Evolutionary conservation across 345 rosid species (phyloP), one percentile per base, ranked within the genome.

Genomic region (Pistacia vera): DNA sequence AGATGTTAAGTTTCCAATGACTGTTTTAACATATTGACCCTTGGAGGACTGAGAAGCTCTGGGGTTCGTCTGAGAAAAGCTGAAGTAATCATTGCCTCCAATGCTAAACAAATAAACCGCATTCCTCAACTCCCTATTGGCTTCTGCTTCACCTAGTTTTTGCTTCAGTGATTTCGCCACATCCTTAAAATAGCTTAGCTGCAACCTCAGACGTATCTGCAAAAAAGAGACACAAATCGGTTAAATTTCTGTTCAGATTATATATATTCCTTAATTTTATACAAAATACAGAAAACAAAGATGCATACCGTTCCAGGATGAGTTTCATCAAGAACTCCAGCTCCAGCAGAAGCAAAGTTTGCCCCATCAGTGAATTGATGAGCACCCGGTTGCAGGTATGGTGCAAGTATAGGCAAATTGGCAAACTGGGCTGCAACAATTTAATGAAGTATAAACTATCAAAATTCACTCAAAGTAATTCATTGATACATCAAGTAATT

Each of bases 21-120:
- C 56, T 52, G 56, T 11, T 52, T 14, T 52, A 4, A 52, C 56
- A 3, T 12, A 52, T 17, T 52, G 56, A 13, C 56, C 56, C 56
- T 52, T 52, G 56, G 56, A 52, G 56, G 14, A 52, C 56, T 52
- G 56, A 52, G 56, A 52, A 52, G 56, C 56, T 0, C 12, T 52
- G 56, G 56, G 56, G 56, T 52, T 12, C 5, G 14, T 13, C 3
- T 12, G 14, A 12, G 16, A 52, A 52, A 52, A 52, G 56, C 56
- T 52, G 17, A 52, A 11, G 56, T 83, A 83, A 56, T 83, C 85
- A 38, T 70, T 73, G 71, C 81, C 72, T 20, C 83, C 83, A 4
- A 83, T 77, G 71, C 80, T 69, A 56, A 83, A 8, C 77, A 83
- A 65, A 68, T 83, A 80, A 63, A 83, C 60, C 9, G 81, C 81